Conservation (phyloP, 192 early-diverging fungal genomes). For the Mortierella hygrophila region DNA sequence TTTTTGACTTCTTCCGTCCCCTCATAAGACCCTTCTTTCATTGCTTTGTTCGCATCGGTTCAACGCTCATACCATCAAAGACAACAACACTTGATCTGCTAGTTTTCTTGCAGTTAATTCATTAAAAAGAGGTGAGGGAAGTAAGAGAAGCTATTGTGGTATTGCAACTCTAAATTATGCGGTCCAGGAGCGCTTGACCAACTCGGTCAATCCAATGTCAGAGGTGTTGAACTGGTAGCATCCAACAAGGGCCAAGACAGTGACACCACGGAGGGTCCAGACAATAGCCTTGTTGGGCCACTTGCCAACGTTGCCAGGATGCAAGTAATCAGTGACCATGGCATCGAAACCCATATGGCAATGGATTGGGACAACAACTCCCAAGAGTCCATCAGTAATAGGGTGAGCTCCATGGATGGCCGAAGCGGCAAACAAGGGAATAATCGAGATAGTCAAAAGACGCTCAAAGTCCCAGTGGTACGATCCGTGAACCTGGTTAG, state of each 20-base stretch:
- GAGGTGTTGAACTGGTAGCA: constrained; percentile 95
- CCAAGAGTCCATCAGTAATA: constrained; percentile 88
- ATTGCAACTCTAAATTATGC: constrained; percentile 63
- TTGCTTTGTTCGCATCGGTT: background rate
- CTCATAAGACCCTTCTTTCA: too few relatives aligned
- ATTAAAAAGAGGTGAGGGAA: background rate
- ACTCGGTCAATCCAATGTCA: constrained; percentile 93
- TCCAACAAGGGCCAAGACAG: constrained; percentile 81
- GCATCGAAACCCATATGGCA: constrained; percentile 85
- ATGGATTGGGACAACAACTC: constrained; percentile 91
- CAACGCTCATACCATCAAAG: background rate
- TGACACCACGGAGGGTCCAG: constrained; percentile 74
- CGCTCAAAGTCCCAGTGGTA: constrained; percentile 97
- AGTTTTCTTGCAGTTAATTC: background rate
- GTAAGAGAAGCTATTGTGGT: background rate
- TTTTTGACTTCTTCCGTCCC: background rate
- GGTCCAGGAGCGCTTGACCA: constrained; percentile 84
- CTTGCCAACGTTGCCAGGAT: constrained; percentile 70
- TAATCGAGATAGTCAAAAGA: constrained; percentile 75
- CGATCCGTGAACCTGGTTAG: constrained; percentile 84
- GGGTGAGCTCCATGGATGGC: constrained; percentile 82
- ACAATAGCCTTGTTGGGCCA: constrained; percentile 67
- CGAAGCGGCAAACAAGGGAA: constrained; percentile 82
- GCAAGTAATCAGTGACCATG: constrained; percentile 85
- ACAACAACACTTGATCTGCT: background rate